Evolutionary conservation across 805 yeast genomes (phyloP).

Genomic region (Lachancea quebecensis): DNA sequence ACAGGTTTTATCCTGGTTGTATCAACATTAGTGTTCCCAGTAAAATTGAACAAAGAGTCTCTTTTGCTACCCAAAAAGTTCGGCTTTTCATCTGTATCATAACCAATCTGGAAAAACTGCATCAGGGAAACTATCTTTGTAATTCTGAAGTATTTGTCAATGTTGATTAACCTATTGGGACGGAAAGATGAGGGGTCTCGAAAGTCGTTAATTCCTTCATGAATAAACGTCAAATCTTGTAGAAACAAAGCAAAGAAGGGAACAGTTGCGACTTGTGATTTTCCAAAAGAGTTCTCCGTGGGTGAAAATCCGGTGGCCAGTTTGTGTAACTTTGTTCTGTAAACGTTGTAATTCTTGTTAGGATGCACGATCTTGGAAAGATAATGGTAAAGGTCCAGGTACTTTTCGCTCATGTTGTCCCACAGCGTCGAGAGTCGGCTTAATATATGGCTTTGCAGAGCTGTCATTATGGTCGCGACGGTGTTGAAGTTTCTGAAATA

Average conservation of each 20-base stretch:
- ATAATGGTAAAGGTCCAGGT: slow-evolving; percentile 54
- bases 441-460: slow-evolving; percentile 65
- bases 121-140: slow-evolving; percentile 60
- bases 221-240: slow-evolving; percentile 74
- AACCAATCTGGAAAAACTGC: slow-evolving; percentile 61
- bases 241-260: slow-evolving; percentile 71
- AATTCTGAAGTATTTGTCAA: slow-evolving; percentile 65
- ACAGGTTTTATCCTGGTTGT: slow-evolving; percentile 30
- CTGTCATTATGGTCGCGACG: slow-evolving; percentile 69
- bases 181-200: slow-evolving; percentile 50
- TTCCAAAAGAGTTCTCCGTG: slow-evolving; percentile 8
- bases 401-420: slow-evolving; percentile 52
- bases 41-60: slow-evolving; percentile 24
- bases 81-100: slow-evolving; percentile 25
- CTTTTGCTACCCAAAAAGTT: slow-evolving; percentile 15
- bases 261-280: slow-evolving; percentile 49
- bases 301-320: slow-evolving; percentile 25
- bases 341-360: slow-evolving; percentile 62
- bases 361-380: slow-evolving; percentile 67
- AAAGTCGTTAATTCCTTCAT: slow-evolving; percentile 71
- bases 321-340: slow-evolving; percentile 55
- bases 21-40: slow-evolving; percentile 22
- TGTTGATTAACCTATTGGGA: slow-evolving; percentile 49
- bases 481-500: slow-evolving; percentile 73
- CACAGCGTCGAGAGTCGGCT: slow-evolving; percentile 57